phyloP scores from a whole-genome alignment of 2,329 filamentous ascomycete species.

The Colletotrichum sp. region DNA sequence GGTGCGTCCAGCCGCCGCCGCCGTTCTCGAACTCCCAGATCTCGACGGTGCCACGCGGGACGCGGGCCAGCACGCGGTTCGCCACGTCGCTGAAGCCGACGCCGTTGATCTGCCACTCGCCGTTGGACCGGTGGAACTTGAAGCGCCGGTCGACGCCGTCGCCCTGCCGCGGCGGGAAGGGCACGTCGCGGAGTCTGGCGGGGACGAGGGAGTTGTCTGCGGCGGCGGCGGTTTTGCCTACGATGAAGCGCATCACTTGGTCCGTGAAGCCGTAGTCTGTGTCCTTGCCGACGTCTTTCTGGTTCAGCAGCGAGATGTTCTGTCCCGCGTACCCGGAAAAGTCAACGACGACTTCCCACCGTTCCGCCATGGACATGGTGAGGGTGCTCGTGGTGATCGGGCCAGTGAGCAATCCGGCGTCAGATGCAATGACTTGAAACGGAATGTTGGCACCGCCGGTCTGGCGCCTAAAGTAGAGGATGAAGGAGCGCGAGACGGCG shows the following conservation, averaged over 20 bases:
- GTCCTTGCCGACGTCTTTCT: slow-evolving; percentile 42
- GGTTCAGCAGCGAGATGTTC: slow-evolving; percentile 45
- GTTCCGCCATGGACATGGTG: slow-evolving; percentile 57
- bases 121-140: slow-evolving; percentile 46
- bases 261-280: slow-evolving; percentile 56
- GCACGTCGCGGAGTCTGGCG: slow-evolving; percentile 36
- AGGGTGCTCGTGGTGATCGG: slow-evolving; percentile 48
- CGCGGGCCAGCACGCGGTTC: slow-evolving; percentile 53
- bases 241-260: slow-evolving; percentile 57
- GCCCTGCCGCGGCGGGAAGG: slow-evolving; percentile 37
- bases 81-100: slow-evolving; percentile 49
- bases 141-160: slow-evolving; percentile 47
- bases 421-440: slow-evolving; percentile 60
- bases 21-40: slow-evolving; percentile 56
- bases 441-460: slow-evolving; percentile 36
- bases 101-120: slow-evolving; percentile 57
- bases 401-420: slow-evolving; percentile 53
- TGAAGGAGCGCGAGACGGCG: slow-evolving; percentile 51
- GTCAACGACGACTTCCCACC: slow-evolving; percentile 63
- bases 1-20: slow-evolving; percentile 56
- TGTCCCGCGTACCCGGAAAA: slow-evolving; percentile 53
- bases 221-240: slow-evolving; percentile 36
- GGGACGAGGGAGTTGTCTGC: slow-evolving; percentile 41
- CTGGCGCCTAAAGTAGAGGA: slow-evolving; percentile 48
- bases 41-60: slow-evolving; percentile 50